Conservation (phyloP, 1,284 basidiomycete genomes). For the Gymnopus androsaceus region DNA sequence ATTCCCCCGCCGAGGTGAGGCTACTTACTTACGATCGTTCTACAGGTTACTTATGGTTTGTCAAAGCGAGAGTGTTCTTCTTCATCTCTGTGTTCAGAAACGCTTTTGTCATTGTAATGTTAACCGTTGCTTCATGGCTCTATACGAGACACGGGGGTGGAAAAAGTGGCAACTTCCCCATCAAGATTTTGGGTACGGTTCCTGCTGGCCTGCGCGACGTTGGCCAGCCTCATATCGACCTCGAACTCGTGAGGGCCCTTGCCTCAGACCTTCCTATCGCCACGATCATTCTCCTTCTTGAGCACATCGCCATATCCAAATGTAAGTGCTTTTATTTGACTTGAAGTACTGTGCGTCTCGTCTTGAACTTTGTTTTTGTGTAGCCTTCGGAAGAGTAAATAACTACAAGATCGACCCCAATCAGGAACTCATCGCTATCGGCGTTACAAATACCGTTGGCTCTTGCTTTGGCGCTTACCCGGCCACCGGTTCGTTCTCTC, state of each 20-base stretch:
- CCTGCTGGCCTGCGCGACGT: constrained; percentile 84
- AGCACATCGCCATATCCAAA: constrained; percentile 96
- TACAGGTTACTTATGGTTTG: background rate
- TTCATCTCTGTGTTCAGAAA: constrained; percentile 86
- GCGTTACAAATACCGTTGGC: constrained; percentile 90
- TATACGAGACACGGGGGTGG: constrained; percentile 69
- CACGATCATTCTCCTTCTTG: constrained; percentile 92
- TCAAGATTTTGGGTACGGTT: constrained; percentile 84
- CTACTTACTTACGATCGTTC: background rate
- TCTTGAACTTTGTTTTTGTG: constrained; percentile 3
- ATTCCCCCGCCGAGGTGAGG: constrained; percentile 68
- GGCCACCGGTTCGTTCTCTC: constrained; percentile 97
- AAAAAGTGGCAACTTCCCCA: constrained; percentile 71
- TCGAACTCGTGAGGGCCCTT: constrained; percentile 67
- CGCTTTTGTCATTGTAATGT: constrained; percentile 83
- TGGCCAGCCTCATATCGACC: constrained; percentile 69
- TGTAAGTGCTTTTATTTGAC: constrained; percentile 55
- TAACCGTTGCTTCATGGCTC: constrained; percentile 85
- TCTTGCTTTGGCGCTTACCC: constrained; percentile 91
- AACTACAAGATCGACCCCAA: constrained; percentile 98
- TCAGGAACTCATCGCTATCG: constrained; percentile 97
- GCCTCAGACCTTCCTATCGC: constrained; percentile 85
- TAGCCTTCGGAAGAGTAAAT: constrained; percentile 94
- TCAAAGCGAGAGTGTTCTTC: constrained; percentile 80
- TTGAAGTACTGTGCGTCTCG: background rate